phyloP scores from a whole-genome alignment of 805 yeast species.

The Saccharomycopsis selenospora region DNA sequence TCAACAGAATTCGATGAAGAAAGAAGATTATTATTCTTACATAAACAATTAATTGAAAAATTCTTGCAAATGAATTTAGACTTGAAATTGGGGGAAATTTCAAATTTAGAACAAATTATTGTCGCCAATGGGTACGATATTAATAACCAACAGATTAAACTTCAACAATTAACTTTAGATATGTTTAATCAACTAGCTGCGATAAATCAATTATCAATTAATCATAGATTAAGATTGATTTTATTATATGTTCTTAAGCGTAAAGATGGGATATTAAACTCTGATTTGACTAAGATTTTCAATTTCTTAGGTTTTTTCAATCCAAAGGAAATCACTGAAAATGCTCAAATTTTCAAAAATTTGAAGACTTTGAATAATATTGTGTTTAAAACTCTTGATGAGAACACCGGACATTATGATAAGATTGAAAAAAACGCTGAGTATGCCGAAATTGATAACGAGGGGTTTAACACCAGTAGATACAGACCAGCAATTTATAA shows the following conservation, averaged over 20 bases:
- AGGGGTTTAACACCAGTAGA: slow-evolving; percentile 53
- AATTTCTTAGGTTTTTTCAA: slow-evolving; percentile 41
- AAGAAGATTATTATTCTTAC: slow-evolving; percentile 52
- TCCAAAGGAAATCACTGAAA: slow-evolving; percentile 35
- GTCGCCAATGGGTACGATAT: slow-evolving; percentile 64
- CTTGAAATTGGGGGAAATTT: slow-evolving; percentile 57
- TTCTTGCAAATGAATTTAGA: slow-evolving; percentile 54
- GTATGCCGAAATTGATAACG: slow-evolving; percentile 24
- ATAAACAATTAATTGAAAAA: slow-evolving; percentile 55
- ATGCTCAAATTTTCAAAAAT: slow-evolving; percentile 50
- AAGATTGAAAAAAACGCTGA: not conserved
- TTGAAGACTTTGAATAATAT: slow-evolving; percentile 35
- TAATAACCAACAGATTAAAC: slow-evolving; percentile 29
- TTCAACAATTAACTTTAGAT: slow-evolving; percentile 34
- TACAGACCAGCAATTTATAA: slow-evolving; percentile 63
- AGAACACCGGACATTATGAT: slow-evolving; percentile 29
- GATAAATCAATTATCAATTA: slow-evolving; percentile 38
- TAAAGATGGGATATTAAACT: slow-evolving; percentile 62
- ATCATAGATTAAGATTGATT: slow-evolving; percentile 70
- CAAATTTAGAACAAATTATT: slow-evolving; percentile 80
- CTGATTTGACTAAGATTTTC: slow-evolving; percentile 65
- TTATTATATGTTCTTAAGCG: slow-evolving; percentile 71
- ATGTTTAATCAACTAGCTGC: slow-evolving; percentile 37
- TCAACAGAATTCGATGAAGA: slow-evolving; percentile 62
- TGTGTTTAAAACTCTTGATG: slow-evolving; percentile 24